A percentile compares a stretch with the other conserved stretches of the same genome.
These are phyloP conservation scores for Phytophthora cryptogea DNA, from an alignment of 352 stramenopile genomes.

Conservation along the genomic window DNA sequence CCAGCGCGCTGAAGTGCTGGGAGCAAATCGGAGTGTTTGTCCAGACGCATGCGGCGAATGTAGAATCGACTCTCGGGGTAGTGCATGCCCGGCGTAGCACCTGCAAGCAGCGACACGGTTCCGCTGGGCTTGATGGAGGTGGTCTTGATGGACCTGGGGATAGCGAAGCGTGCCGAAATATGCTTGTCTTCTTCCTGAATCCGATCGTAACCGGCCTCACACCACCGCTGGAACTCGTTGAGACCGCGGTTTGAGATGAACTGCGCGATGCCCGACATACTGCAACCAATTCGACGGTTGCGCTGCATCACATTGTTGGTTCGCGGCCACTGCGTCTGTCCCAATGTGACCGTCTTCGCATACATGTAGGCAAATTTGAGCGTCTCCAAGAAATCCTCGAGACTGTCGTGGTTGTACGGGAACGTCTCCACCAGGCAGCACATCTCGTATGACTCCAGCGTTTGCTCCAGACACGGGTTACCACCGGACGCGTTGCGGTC, in stretches of 20 bases:
- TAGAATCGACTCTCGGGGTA: slow-evolving; percentile 94
- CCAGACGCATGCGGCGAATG: slow-evolving; percentile 89
- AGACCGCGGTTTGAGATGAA: slow-evolving; percentile 85
- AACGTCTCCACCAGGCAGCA: slow-evolving; percentile 96
- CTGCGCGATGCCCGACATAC: slow-evolving; percentile 93
- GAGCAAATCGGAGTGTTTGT: slow-evolving; percentile 83
- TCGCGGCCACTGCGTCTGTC: slow-evolving; percentile 89
- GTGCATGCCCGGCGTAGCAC: slow-evolving; percentile 93
- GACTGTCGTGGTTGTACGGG: slow-evolving; percentile 75
- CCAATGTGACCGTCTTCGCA: slow-evolving; percentile 95
- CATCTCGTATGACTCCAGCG: slow-evolving; percentile 93
- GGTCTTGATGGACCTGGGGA: slow-evolving; percentile 92
- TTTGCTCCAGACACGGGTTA: slow-evolving; percentile 94
- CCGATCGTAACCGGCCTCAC: slow-evolving; percentile 81
- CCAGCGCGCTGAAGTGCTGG: slow-evolving; percentile 68
- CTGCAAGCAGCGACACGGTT: slow-evolving; percentile 92
- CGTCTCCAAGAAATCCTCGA: slow-evolving; percentile 91
- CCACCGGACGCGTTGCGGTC: slow-evolving; percentile 84
- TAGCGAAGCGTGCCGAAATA: slow-evolving; percentile 74
- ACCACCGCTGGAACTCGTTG: slow-evolving; percentile 87
- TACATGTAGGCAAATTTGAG: slow-evolving; percentile 91
- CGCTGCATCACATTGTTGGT: slow-evolving; percentile 93
- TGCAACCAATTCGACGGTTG: slow-evolving; percentile 92
- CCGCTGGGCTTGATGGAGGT: slow-evolving; percentile 92
- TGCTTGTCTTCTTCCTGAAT: slow-evolving; percentile 76